phyloP scores from a whole-genome alignment of 345 rosid genomes.

The Lagerstroemia speciosa region DNA sequence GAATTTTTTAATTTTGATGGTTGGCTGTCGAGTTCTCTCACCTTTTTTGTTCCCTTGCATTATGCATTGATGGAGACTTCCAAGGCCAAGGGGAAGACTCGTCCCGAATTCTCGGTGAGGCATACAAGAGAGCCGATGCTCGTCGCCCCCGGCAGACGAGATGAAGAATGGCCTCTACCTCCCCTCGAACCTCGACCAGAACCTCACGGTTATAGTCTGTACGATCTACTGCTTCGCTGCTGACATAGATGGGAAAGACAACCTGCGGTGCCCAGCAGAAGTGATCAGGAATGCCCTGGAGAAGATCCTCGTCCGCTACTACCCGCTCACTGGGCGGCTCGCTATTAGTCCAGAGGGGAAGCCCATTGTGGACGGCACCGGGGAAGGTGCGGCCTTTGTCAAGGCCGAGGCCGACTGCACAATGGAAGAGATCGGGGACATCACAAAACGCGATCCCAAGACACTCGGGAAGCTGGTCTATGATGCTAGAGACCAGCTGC shows the following conservation, averaged over 20 bases:
- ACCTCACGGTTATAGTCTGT: constrained; percentile 62
- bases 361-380: constrained; percentile 63
- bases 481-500: constrained; percentile 65
- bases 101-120: constrained; percentile 32
- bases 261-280: constrained; percentile 24
- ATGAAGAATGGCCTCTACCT: constrained; percentile 67
- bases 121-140: constrained; percentile 41
- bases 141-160: constrained; percentile 53
- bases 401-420: constrained; percentile 69
- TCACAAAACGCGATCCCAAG: constrained; percentile 67
- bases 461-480: constrained; percentile 73
- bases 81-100: constrained; percentile 20
- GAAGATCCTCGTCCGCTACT: constrained; percentile 69
- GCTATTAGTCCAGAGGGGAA: constrained; percentile 68
- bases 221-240: constrained; percentile 77
- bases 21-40: too few species aligned
- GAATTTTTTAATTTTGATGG: too few species aligned
- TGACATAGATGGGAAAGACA: too few species aligned
- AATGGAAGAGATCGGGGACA: constrained; percentile 63
- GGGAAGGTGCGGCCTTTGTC: constrained; percentile 73
- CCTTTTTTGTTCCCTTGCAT: too few species aligned
- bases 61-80: constrained; percentile 48
- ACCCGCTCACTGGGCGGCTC: constrained; percentile 80
- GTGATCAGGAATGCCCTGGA: constrained; percentile 59
- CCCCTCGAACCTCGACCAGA: constrained; percentile 85